Conservation (phyloP, 1,139 yeast species). For the Blastobotrys proliferans region DNA sequence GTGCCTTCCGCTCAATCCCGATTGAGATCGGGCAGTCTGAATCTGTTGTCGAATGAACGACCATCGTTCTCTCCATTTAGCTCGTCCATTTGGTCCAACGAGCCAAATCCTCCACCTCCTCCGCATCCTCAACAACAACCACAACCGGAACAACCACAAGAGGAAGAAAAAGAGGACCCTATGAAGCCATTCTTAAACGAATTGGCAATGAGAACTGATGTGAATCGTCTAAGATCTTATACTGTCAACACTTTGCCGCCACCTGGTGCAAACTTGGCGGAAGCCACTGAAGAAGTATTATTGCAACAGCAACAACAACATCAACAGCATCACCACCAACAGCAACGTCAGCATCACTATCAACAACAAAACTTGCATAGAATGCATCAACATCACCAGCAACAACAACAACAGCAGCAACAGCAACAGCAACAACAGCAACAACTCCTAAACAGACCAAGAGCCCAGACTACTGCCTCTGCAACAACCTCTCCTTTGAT, state of each 20-base stretch:
- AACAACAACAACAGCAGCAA: slow-evolving; percentile 16
- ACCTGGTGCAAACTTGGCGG: slow-evolving; percentile 20
- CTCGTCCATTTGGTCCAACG: slow-evolving; percentile 27
- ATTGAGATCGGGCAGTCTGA: slow-evolving; percentile 35
- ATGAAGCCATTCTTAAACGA: slow-evolving; percentile 35
- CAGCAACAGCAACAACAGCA: slow-evolving; percentile 9
- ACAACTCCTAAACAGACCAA: slow-evolving; percentile 17
- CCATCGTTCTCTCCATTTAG: slow-evolving; percentile 32
- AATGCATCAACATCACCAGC: slow-evolving; percentile 15
- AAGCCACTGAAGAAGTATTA: slow-evolving; percentile 11
- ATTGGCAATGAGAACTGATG: slow-evolving; percentile 34
- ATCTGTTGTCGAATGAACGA: slow-evolving; percentile 28
- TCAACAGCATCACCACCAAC: slow-evolving; percentile 16
- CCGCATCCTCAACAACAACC: background rate
- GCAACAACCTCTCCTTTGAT: slow-evolving; percentile 10
- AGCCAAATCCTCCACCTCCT: slow-evolving; percentile 16
- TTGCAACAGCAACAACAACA: slow-evolving; percentile 21
- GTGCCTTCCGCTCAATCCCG: slow-evolving; percentile 18
- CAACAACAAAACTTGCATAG: no score
- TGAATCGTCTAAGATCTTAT: slow-evolving; percentile 37
- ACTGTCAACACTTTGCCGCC: slow-evolving; percentile 34
- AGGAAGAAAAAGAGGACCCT: slow-evolving; percentile 25
- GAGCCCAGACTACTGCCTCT: slow-evolving; percentile 23
- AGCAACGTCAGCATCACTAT: slow-evolving; percentile 15
- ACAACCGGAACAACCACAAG: slow-evolving; percentile 3